Evolutionary conservation across 2,329 filamentous ascomycete species (phyloP).

Genomic region (Penicillium brevicompactum): DNA sequence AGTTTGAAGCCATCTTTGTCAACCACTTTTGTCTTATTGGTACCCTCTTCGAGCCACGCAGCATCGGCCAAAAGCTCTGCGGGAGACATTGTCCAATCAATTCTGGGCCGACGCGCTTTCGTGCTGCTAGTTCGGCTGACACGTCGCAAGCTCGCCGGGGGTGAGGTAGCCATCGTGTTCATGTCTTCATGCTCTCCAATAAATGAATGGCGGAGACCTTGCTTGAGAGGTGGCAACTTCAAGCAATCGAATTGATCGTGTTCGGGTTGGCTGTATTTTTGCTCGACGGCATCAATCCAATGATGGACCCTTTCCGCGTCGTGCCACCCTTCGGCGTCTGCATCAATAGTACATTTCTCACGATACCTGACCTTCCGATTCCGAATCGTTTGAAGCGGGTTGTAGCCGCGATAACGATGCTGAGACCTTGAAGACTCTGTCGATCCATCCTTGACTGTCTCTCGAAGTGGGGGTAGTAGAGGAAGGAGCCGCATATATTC

Average conservation of each 20-base stretch:
- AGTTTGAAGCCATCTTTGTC: conserved; percentile 75
- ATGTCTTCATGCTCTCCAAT: conserved; percentile 25
- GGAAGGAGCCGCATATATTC: conserved; percentile 83
- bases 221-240: conserved; percentile 46
- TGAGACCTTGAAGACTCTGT: conserved; percentile 20
- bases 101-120: conserved; percentile 71
- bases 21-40: conserved; percentile 79
- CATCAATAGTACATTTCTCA: conserved; percentile 73
- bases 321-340: conserved; percentile 74
- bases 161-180: conserved; percentile 32
- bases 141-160: conserved; percentile 47
- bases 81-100: conserved; percentile 83
- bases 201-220: conserved; percentile 16
- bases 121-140: conserved; percentile 45
- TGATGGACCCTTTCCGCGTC: conserved; percentile 70
- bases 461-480: conserved; percentile 69
- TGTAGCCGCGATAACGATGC: conserved; percentile 69
- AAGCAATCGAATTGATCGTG: conserved; percentile 50
- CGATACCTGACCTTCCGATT: conserved; percentile 84
- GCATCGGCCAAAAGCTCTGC: conserved; percentile 86
- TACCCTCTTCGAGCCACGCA: conserved; percentile 82
- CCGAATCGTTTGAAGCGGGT: conserved; percentile 88
- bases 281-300: conserved; percentile 74
- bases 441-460: conserved; percentile 6
- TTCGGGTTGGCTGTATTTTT: conserved; percentile 46